Evolutionary conservation across 2,329 filamentous ascomycete genomes (phyloP).

Genomic region (Trichophaea hybrida): DNA sequence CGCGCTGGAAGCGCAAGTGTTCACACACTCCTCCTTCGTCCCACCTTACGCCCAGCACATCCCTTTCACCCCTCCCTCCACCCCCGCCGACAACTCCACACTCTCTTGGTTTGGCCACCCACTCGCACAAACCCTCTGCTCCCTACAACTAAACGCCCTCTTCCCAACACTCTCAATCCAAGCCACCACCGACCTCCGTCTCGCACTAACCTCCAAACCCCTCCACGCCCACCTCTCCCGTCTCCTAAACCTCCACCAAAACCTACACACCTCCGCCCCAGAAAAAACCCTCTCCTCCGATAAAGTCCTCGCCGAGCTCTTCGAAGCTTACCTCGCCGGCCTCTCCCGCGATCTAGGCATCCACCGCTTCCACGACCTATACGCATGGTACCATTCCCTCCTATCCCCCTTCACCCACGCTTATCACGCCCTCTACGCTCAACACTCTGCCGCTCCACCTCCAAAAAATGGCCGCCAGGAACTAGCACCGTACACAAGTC

Average conservation of each 20-base stretch:
- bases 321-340: constrained; percentile 24
- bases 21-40: constrained; percentile 8
- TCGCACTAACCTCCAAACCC: constrained; percentile 10
- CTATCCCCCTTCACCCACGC: constrained; percentile 21
- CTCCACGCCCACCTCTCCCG: constrained; percentile 24
- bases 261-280: constrained; percentile 6
- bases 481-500: constrained; percentile 17
- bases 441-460: constrained; percentile 5
- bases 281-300: constrained; percentile 11
- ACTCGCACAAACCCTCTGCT: constrained; percentile 11
- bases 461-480: constrained; percentile 14
- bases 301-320: constrained; percentile 18
- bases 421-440: constrained; percentile 19
- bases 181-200: constrained; percentile 7
- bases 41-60: not conserved
- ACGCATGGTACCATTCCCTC: constrained; percentile 20
- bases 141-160: constrained; percentile 10
- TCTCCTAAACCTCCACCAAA: constrained; percentile 16
- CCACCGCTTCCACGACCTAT: constrained; percentile 13
- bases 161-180: constrained; percentile 5
- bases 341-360: constrained; percentile 22
- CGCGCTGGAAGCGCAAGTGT: constrained; percentile 15
- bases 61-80: not conserved
- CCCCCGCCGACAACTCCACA: constrained; percentile 4
- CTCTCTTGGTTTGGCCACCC: constrained; percentile 14